These are phyloP conservation scores for Acanthamoeba culbertsoni DNA, from an alignment of 208 protist genomes.

Conservation along the genomic window DNA sequence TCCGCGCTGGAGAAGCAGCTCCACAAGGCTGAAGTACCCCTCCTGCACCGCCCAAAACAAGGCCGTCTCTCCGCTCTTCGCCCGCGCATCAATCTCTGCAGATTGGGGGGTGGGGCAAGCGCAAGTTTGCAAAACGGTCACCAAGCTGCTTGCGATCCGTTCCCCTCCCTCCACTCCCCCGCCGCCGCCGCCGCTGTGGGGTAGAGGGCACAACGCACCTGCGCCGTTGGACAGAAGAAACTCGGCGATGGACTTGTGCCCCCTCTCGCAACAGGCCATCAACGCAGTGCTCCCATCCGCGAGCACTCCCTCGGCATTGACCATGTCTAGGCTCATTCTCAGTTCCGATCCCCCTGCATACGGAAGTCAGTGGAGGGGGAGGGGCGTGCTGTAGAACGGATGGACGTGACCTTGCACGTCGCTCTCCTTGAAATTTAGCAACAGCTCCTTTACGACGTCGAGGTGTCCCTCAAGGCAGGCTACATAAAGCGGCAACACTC, in stretches of 20 bases:
- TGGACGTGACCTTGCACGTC: background rate
- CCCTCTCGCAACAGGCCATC: background rate
- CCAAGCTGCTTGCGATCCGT: too few relatives aligned
- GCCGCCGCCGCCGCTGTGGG: background rate
- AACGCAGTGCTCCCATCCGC: background rate
- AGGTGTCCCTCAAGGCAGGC: slow-evolving; percentile 28
- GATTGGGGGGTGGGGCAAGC: too few relatives aligned
- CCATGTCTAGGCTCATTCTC: background rate
- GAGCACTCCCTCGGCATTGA: background rate
- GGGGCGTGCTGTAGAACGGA: too few relatives aligned
- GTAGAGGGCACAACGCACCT: background rate
- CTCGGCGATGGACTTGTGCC: background rate
- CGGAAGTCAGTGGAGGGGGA: too few relatives aligned
- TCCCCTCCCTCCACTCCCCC: background rate
- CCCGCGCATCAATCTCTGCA: background rate
- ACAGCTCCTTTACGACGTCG: slow-evolving; percentile 32
- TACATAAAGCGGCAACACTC: background rate
- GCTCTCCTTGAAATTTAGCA: background rate
- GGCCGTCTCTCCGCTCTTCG: background rate
- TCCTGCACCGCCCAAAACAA: background rate
- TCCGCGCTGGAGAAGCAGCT: background rate
- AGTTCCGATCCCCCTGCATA: background rate
- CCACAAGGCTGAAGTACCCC: background rate
- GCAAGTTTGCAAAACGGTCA: too few relatives aligned
- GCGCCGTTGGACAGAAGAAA: background rate